Conservation (phyloP, 805 yeast genomes). For the Nadsonia fulvescens region DNA sequence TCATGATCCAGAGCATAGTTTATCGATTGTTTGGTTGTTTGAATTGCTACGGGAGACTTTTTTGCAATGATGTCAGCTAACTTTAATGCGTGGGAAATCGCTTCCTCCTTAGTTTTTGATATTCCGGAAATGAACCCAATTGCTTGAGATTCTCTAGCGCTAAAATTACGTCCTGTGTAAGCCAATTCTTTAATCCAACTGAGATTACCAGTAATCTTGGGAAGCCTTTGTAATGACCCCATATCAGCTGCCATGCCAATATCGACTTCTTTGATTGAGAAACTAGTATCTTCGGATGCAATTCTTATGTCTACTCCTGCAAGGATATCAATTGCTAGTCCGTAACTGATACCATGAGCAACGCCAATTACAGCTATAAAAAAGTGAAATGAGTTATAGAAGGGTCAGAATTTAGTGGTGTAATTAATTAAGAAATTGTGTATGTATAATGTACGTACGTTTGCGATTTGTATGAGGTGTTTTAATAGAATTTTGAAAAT, state of each 20-base stretch:
- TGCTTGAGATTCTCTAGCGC: slow-evolving; percentile 33
- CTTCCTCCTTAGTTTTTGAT: slow-evolving; percentile 29
- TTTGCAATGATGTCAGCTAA: slow-evolving; percentile 30
- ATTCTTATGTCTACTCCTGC: slow-evolving; percentile 41
- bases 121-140: slow-evolving; percentile 35
- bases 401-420: background rate
- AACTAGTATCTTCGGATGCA: slow-evolving; percentile 30
- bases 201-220: slow-evolving; percentile 31
- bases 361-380: slow-evolving; percentile 39
- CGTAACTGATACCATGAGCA: slow-evolving; percentile 45
- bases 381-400: slow-evolving; percentile 1
- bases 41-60: slow-evolving; percentile 40
- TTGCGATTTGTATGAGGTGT: slow-evolving; percentile 15
- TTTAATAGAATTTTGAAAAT: slow-evolving; percentile 40
- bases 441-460: slow-evolving; percentile 13
- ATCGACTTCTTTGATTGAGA: slow-evolving; percentile 51
- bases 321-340: slow-evolving; percentile 52
- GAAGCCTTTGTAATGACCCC: slow-evolving; percentile 56
- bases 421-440: background rate
- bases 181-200: slow-evolving; percentile 44
- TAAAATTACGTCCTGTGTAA: slow-evolving; percentile 40
- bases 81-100: slow-evolving; percentile 29
- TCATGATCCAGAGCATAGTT: slow-evolving; percentile 25
- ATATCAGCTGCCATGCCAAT: slow-evolving; percentile 67
- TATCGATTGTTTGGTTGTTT: slow-evolving; percentile 42